Conservation (phyloP, 306 rosid genomes). For the Cucurbita argyrosperma region DNA sequence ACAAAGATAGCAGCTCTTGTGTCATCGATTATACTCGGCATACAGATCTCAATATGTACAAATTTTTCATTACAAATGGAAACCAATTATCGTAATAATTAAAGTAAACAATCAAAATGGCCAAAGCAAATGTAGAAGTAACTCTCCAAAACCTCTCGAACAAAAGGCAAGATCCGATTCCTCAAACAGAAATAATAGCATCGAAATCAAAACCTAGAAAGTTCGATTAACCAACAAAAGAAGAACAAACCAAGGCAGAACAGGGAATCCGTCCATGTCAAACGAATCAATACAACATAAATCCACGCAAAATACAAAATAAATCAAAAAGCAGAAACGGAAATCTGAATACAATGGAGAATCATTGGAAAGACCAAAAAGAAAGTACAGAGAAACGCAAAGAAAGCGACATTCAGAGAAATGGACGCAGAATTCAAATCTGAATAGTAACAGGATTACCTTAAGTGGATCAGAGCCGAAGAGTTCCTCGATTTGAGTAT, state of each 20-base stretch:
- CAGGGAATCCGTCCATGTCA: not conserved
- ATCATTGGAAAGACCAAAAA: not conserved
- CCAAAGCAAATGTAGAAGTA: not conserved
- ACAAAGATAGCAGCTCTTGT: not conserved
- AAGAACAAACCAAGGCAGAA: not conserved
- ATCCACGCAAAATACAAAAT: not conserved
- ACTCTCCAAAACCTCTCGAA: not conserved
- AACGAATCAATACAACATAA: not conserved
- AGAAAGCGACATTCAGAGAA: not conserved
- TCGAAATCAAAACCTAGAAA: not conserved
- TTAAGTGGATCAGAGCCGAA: constrained; percentile 66
- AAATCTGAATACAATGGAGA: constrained; percentile 8
- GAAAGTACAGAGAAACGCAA: not conserved
- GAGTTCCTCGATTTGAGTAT: constrained; percentile 69
- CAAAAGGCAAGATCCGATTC: not conserved
- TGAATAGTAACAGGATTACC: constrained; percentile 16
- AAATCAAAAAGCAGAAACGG: not conserved
- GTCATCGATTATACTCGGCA: not conserved
- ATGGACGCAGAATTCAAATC: not conserved
- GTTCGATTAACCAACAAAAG: not conserved
- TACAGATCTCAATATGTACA: not conserved
- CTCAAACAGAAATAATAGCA: not conserved
- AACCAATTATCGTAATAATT: not conserved
- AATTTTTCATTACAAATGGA: not conserved
- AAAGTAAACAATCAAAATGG: not conserved